Evolutionary conservation across 371 early-diverging fungal species (phyloP).

Genomic region (Mucor irregularis): DNA sequence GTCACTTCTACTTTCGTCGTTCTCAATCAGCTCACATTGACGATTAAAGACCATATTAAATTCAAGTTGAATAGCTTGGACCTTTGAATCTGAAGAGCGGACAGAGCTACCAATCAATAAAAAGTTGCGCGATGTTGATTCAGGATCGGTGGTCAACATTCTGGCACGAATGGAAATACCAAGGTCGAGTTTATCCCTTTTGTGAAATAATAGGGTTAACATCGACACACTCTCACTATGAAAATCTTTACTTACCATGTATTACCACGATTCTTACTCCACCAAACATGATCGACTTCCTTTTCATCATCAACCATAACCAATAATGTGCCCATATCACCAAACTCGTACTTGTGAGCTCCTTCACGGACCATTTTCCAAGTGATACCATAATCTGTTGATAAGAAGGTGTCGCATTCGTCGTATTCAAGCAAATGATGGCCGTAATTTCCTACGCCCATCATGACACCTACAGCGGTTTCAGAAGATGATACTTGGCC

Average conservation of each 20-base stretch:
- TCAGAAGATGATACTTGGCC: conserved; percentile 76
- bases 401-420: conserved; percentile 82
- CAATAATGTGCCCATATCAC: conserved; percentile 82
- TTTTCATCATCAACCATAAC: conserved; percentile 75
- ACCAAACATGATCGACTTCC: conserved; percentile 69
- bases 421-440: conserved; percentile 63
- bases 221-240: not conserved
- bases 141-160: conserved; percentile 65
- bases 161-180: conserved; percentile 55
- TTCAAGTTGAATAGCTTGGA: conserved; percentile 67
- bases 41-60: conserved; percentile 62
- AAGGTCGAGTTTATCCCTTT: conserved; percentile 37
- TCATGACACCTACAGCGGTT: conserved; percentile 80
- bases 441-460: conserved; percentile 94
- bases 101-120: conserved; percentile 48
- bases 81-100: conserved; percentile 34
- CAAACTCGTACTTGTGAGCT: conserved; percentile 89
- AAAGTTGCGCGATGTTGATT: conserved; percentile 63
- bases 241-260: conserved; percentile 62
- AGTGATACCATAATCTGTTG: conserved; percentile 81
- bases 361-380: conserved; percentile 82
- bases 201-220: not conserved
- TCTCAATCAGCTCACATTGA: conserved; percentile 62
- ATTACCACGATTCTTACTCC: conserved; percentile 80
- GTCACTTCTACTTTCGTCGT: conserved; percentile 61